These are phyloP conservation scores for Aspergillus unguis DNA, from an alignment of 2,329 filamentous ascomycete genomes.

Conservation along the genomic window DNA sequence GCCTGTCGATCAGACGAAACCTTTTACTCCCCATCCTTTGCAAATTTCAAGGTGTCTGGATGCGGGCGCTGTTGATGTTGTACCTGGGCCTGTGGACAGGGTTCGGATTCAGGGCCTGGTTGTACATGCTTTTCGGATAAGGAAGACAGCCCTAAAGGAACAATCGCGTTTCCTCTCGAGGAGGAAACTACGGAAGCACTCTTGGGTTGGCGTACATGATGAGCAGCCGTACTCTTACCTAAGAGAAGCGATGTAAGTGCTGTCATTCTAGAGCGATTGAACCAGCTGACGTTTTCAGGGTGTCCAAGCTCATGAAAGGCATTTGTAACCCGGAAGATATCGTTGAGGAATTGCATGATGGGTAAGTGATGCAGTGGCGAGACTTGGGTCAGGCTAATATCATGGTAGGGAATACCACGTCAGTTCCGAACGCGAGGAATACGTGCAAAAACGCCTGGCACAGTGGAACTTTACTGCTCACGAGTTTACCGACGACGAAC, in stretches of 20 bases:
- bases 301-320: slow-evolving; percentile 81
- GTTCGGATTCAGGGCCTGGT: slow-evolving; percentile 72
- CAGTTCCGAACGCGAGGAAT: slow-evolving; percentile 59
- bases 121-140: slow-evolving; percentile 78
- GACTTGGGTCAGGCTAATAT: background rate
- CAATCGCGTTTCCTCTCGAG: slow-evolving; percentile 69
- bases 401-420: slow-evolving; percentile 62
- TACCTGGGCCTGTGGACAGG: slow-evolving; percentile 72
- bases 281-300: slow-evolving; percentile 38
- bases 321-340: slow-evolving; percentile 71
- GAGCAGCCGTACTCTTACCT: slow-evolving; percentile 85
- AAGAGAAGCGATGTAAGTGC: slow-evolving; percentile 71
- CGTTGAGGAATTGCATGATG: slow-evolving; percentile 60
- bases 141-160: slow-evolving; percentile 71
- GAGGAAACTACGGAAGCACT: slow-evolving; percentile 75
- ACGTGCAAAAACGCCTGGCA: slow-evolving; percentile 67
- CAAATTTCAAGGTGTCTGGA: slow-evolving; percentile 72
- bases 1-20: slow-evolving; percentile 18
- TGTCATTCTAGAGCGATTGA: background rate
- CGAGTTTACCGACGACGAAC: slow-evolving; percentile 82
- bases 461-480: slow-evolving; percentile 89
- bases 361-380: slow-evolving; percentile 41
- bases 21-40: slow-evolving; percentile 47
- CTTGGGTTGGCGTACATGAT: slow-evolving; percentile 85
- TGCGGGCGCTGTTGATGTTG: slow-evolving; percentile 79